phyloP scores from a whole-genome alignment of 148 eudicot genomes.

The Euryodendron excelsum region DNA sequence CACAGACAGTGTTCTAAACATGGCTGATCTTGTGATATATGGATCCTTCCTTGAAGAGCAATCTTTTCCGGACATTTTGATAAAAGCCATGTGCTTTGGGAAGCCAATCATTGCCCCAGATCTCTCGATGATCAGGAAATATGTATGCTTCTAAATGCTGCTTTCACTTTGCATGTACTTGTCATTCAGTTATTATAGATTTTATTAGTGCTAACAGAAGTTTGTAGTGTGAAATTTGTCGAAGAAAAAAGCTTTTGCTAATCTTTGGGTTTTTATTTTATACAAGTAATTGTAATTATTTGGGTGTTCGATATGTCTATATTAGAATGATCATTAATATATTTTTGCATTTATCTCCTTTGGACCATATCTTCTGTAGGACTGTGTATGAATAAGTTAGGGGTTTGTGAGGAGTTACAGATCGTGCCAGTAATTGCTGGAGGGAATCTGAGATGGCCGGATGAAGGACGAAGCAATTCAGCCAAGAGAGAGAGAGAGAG shows the following conservation, averaged over 20 bases:
- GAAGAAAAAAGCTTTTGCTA: not conserved
- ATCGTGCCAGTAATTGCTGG: too few species aligned
- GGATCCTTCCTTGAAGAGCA: conserved; percentile 85
- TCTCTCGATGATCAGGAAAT: conserved; percentile 63
- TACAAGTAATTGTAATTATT: too few species aligned
- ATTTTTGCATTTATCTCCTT: too few species aligned
- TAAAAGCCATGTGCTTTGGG: conserved; percentile 75
- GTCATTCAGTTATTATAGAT: not conserved
- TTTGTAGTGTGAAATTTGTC: not conserved
- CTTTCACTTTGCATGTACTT: not conserved
- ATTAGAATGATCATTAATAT: not conserved
- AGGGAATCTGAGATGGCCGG: too few species aligned
- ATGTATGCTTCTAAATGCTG: conserved; percentile 46
- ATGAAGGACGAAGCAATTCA: too few species aligned
- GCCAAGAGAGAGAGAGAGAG: too few species aligned
- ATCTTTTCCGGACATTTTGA: conserved; percentile 72
- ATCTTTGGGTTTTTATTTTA: not conserved
- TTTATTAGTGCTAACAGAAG: not conserved
- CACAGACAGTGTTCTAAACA: conserved; percentile 44
- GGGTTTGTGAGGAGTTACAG: too few species aligned
- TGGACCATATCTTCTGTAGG: too few species aligned
- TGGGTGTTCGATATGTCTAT: not conserved
- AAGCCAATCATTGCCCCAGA: conserved; percentile 83
- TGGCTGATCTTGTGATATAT: conserved; percentile 67
- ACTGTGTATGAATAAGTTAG: too few species aligned